phyloP scores from a whole-genome alignment of 768 basidiomycete genomes.

The Russula sp. region DNA sequence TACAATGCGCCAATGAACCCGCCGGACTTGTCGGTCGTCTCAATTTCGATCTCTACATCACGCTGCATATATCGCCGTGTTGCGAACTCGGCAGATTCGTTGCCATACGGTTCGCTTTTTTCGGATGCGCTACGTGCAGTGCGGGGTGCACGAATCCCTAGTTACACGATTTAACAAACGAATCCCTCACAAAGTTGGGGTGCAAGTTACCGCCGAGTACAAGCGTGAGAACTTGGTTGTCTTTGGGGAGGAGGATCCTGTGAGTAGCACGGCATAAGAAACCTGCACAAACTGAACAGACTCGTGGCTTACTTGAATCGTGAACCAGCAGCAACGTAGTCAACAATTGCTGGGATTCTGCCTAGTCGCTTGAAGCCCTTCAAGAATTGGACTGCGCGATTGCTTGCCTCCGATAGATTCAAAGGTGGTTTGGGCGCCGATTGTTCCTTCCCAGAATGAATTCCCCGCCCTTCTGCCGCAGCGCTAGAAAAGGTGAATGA shows the following conservation, averaged over 20 bases:
- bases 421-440: slow-evolving; percentile 74
- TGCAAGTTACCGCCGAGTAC: slow-evolving; percentile 70
- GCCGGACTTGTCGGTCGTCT: slow-evolving; percentile 87
- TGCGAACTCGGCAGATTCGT: slow-evolving; percentile 78
- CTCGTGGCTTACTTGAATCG: slow-evolving; percentile 74
- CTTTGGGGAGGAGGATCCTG: slow-evolving; percentile 82
- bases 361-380: slow-evolving; percentile 90
- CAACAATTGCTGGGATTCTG: slow-evolving; percentile 79
- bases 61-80: slow-evolving; percentile 85
- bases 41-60: slow-evolving; percentile 91
- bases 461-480: slow-evolving; percentile 68
- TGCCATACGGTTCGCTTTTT: slow-evolving; percentile 85
- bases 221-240: slow-evolving; percentile 89
- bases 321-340: slow-evolving; percentile 91
- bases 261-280: slow-evolving; percentile 9
- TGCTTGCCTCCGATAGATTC: slow-evolving; percentile 84
- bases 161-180: slow-evolving; percentile 4
- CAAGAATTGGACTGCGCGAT: slow-evolving; percentile 82
- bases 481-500: slow-evolving; percentile 51
- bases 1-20: slow-evolving; percentile 92
- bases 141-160: slow-evolving; percentile 88
- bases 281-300: slow-evolving; percentile 17
- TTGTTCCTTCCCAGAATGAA: slow-evolving; percentile 91
- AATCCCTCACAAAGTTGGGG: not conserved
- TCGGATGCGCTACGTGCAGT: slow-evolving; percentile 77